Percentiles rank a stretch among this genome's conserved stretches.
Conservation (phyloP, 257 asterid species). For the Agastache rugosa region DNA sequence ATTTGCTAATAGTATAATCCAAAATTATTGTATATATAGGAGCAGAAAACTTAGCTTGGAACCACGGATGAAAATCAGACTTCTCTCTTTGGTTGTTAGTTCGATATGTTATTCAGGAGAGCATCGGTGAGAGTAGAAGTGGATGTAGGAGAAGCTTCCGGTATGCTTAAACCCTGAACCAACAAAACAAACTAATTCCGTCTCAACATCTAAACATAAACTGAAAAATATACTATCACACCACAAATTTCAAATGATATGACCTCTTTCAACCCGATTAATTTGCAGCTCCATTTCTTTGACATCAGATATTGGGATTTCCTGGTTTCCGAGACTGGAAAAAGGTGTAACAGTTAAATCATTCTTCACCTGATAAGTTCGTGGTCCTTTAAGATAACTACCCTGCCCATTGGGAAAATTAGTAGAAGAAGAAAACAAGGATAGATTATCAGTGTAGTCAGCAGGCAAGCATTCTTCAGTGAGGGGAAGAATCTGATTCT, state of each 20-base stretch:
- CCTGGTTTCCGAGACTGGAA: not conserved
- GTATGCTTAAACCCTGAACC: slow-evolving; percentile 28
- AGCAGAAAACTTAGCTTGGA: not conserved
- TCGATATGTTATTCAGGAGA: not conserved
- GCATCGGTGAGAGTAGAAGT: slow-evolving; percentile 26
- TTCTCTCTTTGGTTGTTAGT: not conserved
- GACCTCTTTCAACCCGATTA: slow-evolving; percentile 41
- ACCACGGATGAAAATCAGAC: too few species aligned
- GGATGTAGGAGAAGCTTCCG: slow-evolving; percentile 35
- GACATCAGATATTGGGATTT: slow-evolving; percentile 30
- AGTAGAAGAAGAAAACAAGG: not conserved
- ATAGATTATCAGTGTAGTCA: not conserved
- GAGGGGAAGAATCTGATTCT: not conserved
- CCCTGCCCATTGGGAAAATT: not conserved
- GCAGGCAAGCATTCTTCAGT: not conserved
- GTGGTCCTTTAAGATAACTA: not conserved
- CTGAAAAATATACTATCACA: too few species aligned
- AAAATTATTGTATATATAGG: too few species aligned
- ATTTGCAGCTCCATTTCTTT: not conserved
- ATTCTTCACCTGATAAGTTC: slow-evolving; percentile 31
- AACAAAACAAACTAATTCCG: too few species aligned
- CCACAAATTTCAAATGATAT: not conserved
- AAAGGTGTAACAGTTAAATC: slow-evolving; percentile 31
- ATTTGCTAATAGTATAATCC: too few species aligned
- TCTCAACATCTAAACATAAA: too few species aligned